Percentiles rank a stretch among this genome's conserved stretches.
Conservation (phyloP, 2,329 filamentous ascomycete genomes). For the Fusarium sp. region DNA sequence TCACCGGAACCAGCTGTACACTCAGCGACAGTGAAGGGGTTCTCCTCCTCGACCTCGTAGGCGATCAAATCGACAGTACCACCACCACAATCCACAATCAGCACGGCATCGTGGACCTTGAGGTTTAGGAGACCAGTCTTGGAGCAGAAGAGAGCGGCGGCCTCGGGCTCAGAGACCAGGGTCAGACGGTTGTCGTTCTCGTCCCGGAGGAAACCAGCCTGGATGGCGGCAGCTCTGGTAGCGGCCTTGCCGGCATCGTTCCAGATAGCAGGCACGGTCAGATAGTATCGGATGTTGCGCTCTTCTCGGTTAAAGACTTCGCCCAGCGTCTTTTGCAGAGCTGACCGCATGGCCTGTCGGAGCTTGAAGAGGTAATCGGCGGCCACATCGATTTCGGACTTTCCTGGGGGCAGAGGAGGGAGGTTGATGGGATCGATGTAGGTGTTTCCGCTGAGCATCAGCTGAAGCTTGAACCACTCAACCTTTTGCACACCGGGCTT, state of each 20-base stretch:
- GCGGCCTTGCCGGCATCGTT: conserved; percentile 98
- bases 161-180: conserved; percentile 95
- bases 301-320: conserved; percentile 99
- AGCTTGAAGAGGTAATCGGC: conserved; percentile 99
- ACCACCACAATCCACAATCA: conserved; percentile 98
- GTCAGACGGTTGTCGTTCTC: conserved; percentile 98
- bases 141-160: conserved; percentile 96
- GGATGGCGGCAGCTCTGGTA: conserved; percentile 93
- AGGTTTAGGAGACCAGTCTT: conserved; percentile 96
- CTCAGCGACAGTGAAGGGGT: conserved; percentile 95
- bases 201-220: conserved; percentile 95
- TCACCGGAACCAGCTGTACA: conserved; percentile 98
- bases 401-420: conserved; percentile 94
- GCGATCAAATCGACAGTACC: conserved; percentile 99
- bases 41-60: conserved; percentile 98
- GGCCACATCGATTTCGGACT: conserved; percentile 99
- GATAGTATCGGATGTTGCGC: conserved; percentile 96
- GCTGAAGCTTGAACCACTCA: conserved; percentile 99
- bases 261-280: conserved; percentile 99
- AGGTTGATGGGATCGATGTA: conserved; percentile 99
- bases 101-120: conserved; percentile 97
- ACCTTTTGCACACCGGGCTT: conserved; percentile 99
- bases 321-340: conserved; percentile 94
- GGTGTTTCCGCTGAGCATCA: conserved; percentile 98
- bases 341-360: conserved; percentile 94